phyloP scores from a whole-genome alignment of 1,139 yeast species.

The Yamadazyma buinensis region DNA sequence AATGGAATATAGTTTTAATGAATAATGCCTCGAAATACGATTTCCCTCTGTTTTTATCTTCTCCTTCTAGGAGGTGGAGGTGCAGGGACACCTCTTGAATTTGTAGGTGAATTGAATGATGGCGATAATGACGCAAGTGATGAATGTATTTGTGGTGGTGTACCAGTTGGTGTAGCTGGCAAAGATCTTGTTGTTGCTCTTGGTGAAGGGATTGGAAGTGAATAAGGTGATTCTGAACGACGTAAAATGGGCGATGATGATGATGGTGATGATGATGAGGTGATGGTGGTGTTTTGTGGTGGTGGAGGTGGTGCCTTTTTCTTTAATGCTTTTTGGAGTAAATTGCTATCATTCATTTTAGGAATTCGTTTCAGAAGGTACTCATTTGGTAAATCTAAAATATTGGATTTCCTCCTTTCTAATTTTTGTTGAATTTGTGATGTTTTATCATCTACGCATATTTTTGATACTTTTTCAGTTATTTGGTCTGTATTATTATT shows the following conservation, averaged over 20 bases:
- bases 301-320: conserved; percentile 46
- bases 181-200: background rate
- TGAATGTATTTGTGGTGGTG: background rate
- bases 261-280: conserved; percentile 22
- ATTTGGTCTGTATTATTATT: conserved; percentile 3
- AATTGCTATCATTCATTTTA: conserved; percentile 13
- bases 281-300: conserved; percentile 38
- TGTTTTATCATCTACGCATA: conserved; percentile 1
- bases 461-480: conserved; percentile 11
- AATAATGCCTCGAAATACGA: too few relatives aligned
- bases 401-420: conserved; percentile 13
- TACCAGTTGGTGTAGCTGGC: conserved; percentile 3
- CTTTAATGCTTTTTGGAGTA: conserved; percentile 26
- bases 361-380: conserved; percentile 17
- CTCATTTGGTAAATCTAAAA: conserved; percentile 35
- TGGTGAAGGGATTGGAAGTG: background rate
- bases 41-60: too few relatives aligned
- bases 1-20: too few relatives aligned
- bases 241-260: conserved; percentile 8
- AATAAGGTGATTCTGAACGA: background rate
- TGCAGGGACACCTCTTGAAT: conserved; percentile 3
- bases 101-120: background rate
- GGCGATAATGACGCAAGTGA: conserved; percentile 4
- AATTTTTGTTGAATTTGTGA: conserved; percentile 4
- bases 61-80: conserved; percentile 17